These are phyloP conservation scores for Wallacemonas rigidus DNA, from an alignment of 208 protist species.

Conservation along the genomic window DNA sequence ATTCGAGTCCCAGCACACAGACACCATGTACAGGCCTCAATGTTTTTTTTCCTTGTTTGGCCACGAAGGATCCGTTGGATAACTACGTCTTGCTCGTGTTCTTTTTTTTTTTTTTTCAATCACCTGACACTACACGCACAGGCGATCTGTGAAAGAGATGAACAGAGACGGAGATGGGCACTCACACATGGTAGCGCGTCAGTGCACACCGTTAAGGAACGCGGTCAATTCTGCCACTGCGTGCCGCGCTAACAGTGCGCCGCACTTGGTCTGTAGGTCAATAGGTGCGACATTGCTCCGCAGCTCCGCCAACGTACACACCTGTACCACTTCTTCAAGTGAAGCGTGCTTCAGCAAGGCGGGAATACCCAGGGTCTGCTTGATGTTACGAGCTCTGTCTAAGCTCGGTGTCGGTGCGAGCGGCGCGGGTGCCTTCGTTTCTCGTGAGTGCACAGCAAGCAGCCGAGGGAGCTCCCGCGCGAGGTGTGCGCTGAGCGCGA, in stretches of 20 bases:
- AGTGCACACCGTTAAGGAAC: too few species aligned
- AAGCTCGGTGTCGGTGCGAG: neutral
- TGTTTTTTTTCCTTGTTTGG: too few species aligned
- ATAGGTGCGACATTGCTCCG: conserved; percentile 28
- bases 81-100: too few species aligned
- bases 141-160: neutral
- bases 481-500: conserved; percentile 50
- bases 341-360: conserved; percentile 58
- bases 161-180: neutral
- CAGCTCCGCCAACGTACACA: conserved; percentile 64
- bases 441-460: neutral
- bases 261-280: conserved; percentile 37
- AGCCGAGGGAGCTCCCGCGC: conserved; percentile 23
- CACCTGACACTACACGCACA: too few species aligned
- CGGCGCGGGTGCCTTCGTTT: neutral
- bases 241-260: conserved; percentile 6
- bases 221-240: neutral
- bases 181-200: too few species aligned
- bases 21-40: too few species aligned
- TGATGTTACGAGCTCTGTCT: conserved; percentile 60
- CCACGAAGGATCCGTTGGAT: too few species aligned
- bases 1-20: too few species aligned
- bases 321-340: conserved; percentile 40
- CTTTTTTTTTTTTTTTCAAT: too few species aligned
- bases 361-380: conserved; percentile 49